Evolutionary conservation across 805 yeast species (phyloP).

Genomic region (Candida manassasensis): DNA sequence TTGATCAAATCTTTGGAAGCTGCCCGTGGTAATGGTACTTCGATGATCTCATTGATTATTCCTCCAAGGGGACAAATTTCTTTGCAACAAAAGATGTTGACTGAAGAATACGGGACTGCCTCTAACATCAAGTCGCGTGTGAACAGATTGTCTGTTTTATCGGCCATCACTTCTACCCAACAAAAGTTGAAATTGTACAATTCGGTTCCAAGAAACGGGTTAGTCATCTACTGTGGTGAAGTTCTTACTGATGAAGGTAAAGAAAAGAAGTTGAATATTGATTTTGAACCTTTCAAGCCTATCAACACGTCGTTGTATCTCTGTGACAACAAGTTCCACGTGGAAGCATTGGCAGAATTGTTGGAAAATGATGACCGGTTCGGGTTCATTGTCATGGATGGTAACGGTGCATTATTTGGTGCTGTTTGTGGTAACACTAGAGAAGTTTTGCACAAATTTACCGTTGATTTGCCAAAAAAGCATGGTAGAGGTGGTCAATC

Average conservation of each 20-base stretch:
- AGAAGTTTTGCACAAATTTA: conserved; percentile 92
- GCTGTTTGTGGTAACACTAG: conserved; percentile 94
- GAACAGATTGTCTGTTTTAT: conserved; percentile 87
- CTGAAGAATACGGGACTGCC: conserved; percentile 98
- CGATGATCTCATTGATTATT: conserved; percentile 94
- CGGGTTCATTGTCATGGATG: conserved; percentile 98
- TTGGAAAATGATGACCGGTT: conserved; percentile 93
- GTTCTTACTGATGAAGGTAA: conserved; percentile 95
- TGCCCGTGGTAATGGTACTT: conserved; percentile 98
- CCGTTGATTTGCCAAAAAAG: conserved; percentile 96
- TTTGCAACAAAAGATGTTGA: conserved; percentile 80
- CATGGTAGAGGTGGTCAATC: conserved; percentile 99
- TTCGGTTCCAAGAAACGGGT: conserved; percentile 89
- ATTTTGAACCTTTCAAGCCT: conserved; percentile 98
- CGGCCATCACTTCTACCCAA: conserved; percentile 98
- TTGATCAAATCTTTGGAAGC: conserved; percentile 78
- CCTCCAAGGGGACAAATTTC: conserved; percentile 96
- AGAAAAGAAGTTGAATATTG: conserved; percentile 93
- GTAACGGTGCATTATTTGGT: conserved; percentile 97
- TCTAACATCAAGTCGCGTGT: conserved; percentile 97
- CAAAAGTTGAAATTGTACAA: conserved; percentile 89
- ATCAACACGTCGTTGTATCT: conserved; percentile 91
- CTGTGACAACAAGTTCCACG: conserved; percentile 98
- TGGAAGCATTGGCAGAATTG: conserved; percentile 91
- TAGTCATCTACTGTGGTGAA: conserved; percentile 98